phyloP scores from a whole-genome alignment of 2,329 filamentous ascomycete genomes.

The Penicillium sp. region DNA sequence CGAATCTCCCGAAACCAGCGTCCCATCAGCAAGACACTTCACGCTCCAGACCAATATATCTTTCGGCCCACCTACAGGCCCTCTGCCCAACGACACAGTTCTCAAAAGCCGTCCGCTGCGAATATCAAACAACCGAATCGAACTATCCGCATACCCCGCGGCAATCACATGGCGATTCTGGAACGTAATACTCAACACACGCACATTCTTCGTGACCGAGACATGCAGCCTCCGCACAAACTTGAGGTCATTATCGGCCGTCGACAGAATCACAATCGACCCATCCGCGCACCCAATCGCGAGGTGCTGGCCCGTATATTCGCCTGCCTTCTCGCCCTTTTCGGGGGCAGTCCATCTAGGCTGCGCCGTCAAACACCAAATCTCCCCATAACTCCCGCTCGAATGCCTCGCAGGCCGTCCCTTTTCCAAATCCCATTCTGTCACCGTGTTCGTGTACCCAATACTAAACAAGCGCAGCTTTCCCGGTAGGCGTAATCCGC shows the following conservation, averaged over 20 bases:
- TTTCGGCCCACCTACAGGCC: conserved; percentile 70
- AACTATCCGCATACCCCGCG: conserved; percentile 93
- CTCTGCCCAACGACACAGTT: conserved; percentile 80
- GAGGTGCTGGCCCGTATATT: conserved; percentile 57
- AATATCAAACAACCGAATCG: conserved; percentile 86
- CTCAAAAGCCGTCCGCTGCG: conserved; percentile 70
- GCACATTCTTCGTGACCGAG: conserved; percentile 70
- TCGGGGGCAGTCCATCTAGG: conserved; percentile 51
- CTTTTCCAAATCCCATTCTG: conserved; percentile 87
- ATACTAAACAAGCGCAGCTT: conserved; percentile 90
- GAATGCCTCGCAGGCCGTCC: conserved; percentile 75
- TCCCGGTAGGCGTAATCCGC: conserved; percentile 62
- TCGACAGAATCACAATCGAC: conserved; percentile 79
- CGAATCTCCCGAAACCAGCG: conserved; percentile 92
- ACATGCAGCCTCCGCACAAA: conserved; percentile 75
- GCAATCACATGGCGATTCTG: conserved; percentile 78
- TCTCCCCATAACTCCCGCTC: conserved; percentile 88
- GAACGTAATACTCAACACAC: conserved; percentile 87
- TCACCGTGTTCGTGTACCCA: conserved; percentile 85
- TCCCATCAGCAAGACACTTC: conserved; percentile 78
- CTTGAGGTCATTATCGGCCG: conserved; percentile 75
- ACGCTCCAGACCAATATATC: conserved; percentile 92
- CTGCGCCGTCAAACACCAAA: conserved; percentile 93
- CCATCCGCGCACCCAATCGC: conserved; percentile 90
- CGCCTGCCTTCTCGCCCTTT: conserved; percentile 34